These are phyloP conservation scores for Parastagonospora avenae DNA, from an alignment of 2,329 filamentous ascomycete species.

Conservation along the genomic window DNA sequence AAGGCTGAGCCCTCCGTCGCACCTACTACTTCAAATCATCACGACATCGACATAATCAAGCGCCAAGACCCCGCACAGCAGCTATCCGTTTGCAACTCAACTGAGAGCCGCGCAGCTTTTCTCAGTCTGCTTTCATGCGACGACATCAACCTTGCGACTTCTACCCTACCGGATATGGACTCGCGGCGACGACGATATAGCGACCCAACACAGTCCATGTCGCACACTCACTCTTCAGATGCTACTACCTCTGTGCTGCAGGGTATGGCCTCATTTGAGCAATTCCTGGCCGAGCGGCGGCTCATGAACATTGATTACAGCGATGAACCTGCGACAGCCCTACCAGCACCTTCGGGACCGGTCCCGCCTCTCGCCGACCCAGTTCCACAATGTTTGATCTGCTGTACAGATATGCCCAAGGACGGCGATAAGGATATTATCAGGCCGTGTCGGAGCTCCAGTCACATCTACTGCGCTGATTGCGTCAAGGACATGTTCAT, in stretches of 20 bases:
- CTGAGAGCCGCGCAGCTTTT: background rate
- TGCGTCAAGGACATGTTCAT: slow-evolving; percentile 52
- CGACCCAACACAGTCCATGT: slow-evolving; percentile 7
- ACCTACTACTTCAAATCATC: slow-evolving; percentile 10
- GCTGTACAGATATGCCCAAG: slow-evolving; percentile 17
- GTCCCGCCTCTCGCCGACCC: background rate
- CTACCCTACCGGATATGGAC: background rate
- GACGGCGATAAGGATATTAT: slow-evolving; percentile 12
- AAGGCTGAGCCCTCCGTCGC: slow-evolving; percentile 22
- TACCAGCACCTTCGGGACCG: background rate
- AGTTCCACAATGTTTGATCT: slow-evolving; percentile 28
- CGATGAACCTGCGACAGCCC: background rate
- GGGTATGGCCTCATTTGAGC: slow-evolving; percentile 2
- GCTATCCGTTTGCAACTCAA: background rate
- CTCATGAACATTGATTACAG: slow-evolving; percentile 14
- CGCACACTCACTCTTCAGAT: background rate
- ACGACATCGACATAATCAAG: slow-evolving; percentile 16
- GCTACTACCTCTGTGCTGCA: background rate
- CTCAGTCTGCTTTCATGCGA: slow-evolving; percentile 6
- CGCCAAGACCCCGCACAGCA: slow-evolving; percentile 14
- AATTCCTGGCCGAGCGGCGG: slow-evolving; percentile 8
- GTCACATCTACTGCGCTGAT: slow-evolving; percentile 36
- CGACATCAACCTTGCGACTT: slow-evolving; percentile 10
- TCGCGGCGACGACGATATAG: slow-evolving; percentile 19
- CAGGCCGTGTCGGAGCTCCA: slow-evolving; percentile 41